A percentile compares a stretch with the other conserved stretches of the same genome.
phyloP scores from a whole-genome alignment of 176 grass and related monocot genomes.

The Musa itinerans region DNA sequence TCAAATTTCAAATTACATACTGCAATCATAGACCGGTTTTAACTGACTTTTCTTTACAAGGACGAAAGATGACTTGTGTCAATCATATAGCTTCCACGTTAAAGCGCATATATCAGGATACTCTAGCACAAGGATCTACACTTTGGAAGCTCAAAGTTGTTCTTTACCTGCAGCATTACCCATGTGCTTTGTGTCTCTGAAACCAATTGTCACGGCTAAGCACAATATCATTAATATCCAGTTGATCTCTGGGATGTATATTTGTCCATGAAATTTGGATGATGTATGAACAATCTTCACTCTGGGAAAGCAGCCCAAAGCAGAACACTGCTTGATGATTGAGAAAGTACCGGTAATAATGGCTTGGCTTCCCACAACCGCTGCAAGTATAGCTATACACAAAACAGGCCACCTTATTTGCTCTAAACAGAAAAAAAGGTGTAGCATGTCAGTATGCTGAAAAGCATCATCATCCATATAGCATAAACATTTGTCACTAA shows the following conservation, averaged over 20 bases:
- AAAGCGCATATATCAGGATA: too few species aligned
- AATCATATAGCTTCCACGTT: too few species aligned
- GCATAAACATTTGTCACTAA: background rate
- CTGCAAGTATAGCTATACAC: slow-evolving; percentile 79
- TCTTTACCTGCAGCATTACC: slow-evolving; percentile 86
- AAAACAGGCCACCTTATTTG: slow-evolving; percentile 82
- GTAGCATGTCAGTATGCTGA: slow-evolving; percentile 5
- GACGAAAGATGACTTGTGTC: too few species aligned
- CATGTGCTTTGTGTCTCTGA: slow-evolving; percentile 83
- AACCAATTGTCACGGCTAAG: slow-evolving; percentile 79
- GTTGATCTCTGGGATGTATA: slow-evolving; percentile 97
- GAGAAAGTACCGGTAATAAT: slow-evolving; percentile 92
- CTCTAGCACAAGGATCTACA: background rate
- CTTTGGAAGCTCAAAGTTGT: background rate
- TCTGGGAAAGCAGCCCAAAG: slow-evolving; percentile 93
- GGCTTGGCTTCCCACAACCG: slow-evolving; percentile 95
- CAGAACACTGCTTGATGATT: slow-evolving; percentile 88
- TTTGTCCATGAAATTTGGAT: slow-evolving; percentile 77
- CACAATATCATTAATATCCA: slow-evolving; percentile 92
- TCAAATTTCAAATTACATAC: too few species aligned
- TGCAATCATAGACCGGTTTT: too few species aligned
- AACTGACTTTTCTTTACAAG: too few species aligned
- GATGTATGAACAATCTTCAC: slow-evolving; percentile 97
- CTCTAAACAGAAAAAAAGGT: slow-evolving; percentile 32
- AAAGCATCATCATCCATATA: too few species aligned